Evolutionary conservation across 2,329 filamentous ascomycete genomes (phyloP).

Genomic region (Ophiocordyceps unilateralis): DNA sequence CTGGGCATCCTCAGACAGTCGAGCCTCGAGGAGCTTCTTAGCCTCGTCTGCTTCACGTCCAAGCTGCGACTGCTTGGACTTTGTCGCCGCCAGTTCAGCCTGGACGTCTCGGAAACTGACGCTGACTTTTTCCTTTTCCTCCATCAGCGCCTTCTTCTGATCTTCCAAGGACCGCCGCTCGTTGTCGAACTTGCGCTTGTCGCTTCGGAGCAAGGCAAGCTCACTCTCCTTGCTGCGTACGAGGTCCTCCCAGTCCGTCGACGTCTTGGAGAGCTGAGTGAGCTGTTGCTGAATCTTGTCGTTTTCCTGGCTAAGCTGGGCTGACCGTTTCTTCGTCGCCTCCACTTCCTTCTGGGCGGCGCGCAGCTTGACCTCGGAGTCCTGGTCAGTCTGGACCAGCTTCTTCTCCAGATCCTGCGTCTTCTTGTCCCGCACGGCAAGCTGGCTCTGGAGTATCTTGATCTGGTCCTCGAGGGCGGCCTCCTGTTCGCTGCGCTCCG

Average conservation of each 20-base stretch:
- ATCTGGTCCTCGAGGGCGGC: slow-evolving; percentile 66
- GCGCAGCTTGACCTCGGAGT: slow-evolving; percentile 71
- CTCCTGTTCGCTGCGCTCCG: slow-evolving; percentile 60
- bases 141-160: slow-evolving; percentile 52
- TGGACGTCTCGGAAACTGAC: slow-evolving; percentile 66
- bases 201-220: slow-evolving; percentile 64
- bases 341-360: slow-evolving; percentile 66
- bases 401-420: slow-evolving; percentile 73
- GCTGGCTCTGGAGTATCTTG: slow-evolving; percentile 79
- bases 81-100: slow-evolving; percentile 74
- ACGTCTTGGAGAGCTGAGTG: slow-evolving; percentile 72
- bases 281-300: slow-evolving; percentile 71
- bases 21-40: slow-evolving; percentile 69
- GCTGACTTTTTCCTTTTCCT: slow-evolving; percentile 66
- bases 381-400: slow-evolving; percentile 70
- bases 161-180: slow-evolving; percentile 66
- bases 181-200: slow-evolving; percentile 67
- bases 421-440: slow-evolving; percentile 79
- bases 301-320: slow-evolving; percentile 65
- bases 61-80: slow-evolving; percentile 65
- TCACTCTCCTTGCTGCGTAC: slow-evolving; percentile 91
- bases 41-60: slow-evolving; percentile 82
- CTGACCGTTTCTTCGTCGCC: slow-evolving; percentile 53
- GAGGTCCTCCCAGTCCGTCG: slow-evolving; percentile 87
- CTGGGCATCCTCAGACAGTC: slow-evolving; percentile 78